phyloP scores from a whole-genome alignment of 495 filamentous ascomycete species.

The Bombardia bombarda region DNA sequence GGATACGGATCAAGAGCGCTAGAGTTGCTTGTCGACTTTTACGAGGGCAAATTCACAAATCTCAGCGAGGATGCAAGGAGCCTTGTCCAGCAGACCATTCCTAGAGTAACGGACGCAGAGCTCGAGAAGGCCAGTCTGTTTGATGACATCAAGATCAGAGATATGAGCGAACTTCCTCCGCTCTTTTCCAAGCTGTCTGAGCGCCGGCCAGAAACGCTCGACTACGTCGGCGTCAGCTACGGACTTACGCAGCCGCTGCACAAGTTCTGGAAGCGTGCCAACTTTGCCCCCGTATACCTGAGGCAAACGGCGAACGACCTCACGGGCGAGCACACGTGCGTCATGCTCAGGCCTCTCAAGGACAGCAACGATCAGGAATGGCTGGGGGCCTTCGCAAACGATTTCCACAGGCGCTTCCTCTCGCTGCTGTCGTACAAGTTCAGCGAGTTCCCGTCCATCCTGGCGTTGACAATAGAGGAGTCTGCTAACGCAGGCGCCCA shows the following conservation, averaged over 20 bases:
- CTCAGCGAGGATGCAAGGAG: constrained; percentile 54
- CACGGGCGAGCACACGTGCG: constrained; percentile 94
- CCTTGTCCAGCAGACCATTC: constrained; percentile 51
- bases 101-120: constrained; percentile 77
- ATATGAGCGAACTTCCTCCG: constrained; percentile 85
- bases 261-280: constrained; percentile 89
- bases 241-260: constrained; percentile 83
- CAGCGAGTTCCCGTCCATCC: constrained; percentile 69
- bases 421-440: constrained; percentile 87
- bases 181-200: constrained; percentile 86
- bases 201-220: constrained; percentile 67
- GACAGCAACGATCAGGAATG: constrained; percentile 61
- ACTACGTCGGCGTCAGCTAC: constrained; percentile 93
- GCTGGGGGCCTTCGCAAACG: constrained; percentile 81
- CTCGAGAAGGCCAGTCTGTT: constrained; percentile 69
- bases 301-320: constrained; percentile 92
- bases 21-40: constrained; percentile 81
- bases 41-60: constrained; percentile 84
- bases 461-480: constrained; percentile 83
- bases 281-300: constrained; percentile 87
- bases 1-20: constrained; percentile 89
- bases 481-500: constrained; percentile 70
- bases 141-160: constrained; percentile 80
- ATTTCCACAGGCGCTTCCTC: constrained; percentile 90
- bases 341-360: constrained; percentile 81